phyloP scores from a whole-genome alignment of 1,139 yeast genomes.

The Yamadazyma siamensis region DNA sequence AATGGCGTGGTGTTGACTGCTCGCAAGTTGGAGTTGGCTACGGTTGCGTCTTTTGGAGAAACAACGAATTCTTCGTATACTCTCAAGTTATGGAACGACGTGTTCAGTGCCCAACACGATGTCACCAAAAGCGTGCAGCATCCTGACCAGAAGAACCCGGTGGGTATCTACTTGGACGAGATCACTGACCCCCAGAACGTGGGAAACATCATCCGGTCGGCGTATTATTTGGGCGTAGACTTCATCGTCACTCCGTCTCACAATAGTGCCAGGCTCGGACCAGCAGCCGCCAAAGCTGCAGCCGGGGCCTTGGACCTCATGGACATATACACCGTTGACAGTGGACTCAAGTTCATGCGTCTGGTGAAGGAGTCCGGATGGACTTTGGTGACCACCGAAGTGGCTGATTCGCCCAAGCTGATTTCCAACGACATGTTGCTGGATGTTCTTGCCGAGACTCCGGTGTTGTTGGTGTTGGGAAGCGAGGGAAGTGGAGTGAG shows the following conservation, averaged over 20 bases:
- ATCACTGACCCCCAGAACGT: constrained; percentile 87
- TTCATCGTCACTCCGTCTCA: constrained; percentile 68
- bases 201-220: constrained; percentile 82
- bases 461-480: constrained; percentile 74
- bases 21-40: constrained; percentile 49
- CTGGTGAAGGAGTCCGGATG: constrained; percentile 57
- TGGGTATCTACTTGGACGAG: constrained; percentile 78
- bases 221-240: constrained; percentile 82
- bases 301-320: constrained; percentile 85
- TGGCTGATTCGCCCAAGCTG: constrained; percentile 31
- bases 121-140: constrained; percentile 14
- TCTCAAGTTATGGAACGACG: constrained; percentile 16
- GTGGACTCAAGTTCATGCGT: constrained; percentile 63
- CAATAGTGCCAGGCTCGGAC: constrained; percentile 72
- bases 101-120: constrained; percentile 16
- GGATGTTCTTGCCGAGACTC: constrained; percentile 42
- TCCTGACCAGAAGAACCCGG: constrained; percentile 41
- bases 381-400: constrained; percentile 62
- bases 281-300: constrained; percentile 76
- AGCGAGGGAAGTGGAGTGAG: constrained; percentile 85
- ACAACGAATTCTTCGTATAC: constrained; percentile 25
- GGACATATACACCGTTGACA: constrained; percentile 54
- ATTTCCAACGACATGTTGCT: constrained; percentile 43
- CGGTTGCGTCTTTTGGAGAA: constrained; percentile 31
- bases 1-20: constrained; percentile 78